Percentiles rank a stretch among this genome's conserved stretches.
Conservation (phyloP, 73 alveolate species). For the Paramecium sexaurelia region DNA sequence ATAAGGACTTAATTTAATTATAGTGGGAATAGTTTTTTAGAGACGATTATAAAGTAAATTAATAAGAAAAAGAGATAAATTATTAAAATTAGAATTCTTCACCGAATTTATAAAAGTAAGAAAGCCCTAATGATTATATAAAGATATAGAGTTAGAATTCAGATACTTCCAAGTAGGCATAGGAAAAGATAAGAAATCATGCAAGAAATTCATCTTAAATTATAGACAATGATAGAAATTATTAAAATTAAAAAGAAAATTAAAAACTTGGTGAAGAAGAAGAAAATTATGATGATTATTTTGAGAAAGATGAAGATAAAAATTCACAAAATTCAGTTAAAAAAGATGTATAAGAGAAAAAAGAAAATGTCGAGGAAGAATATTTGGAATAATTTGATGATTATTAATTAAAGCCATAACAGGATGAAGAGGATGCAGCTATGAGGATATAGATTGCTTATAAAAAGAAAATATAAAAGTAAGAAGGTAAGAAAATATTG, state of each 20-base stretch:
- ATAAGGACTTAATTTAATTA: background rate
- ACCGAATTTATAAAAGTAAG: background rate
- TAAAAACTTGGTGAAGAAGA: background rate
- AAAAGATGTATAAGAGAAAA: background rate
- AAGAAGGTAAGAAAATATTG: slow-evolving; percentile 1
- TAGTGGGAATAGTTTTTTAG: background rate
- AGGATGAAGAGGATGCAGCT: slow-evolving; percentile 2
- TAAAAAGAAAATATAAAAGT: background rate
- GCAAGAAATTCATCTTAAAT: background rate
- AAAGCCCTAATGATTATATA: background rate
- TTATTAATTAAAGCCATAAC: background rate
- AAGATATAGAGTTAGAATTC: background rate
- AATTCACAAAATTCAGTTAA: background rate
- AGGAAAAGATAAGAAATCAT: background rate
- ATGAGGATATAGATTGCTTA: background rate
- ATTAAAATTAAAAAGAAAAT: background rate
- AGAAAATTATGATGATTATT: background rate
- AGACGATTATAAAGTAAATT: background rate
- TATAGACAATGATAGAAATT: background rate
- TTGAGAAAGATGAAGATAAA: background rate
- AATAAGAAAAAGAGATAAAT: background rate
- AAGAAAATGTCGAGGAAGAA: background rate
- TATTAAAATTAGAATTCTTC: background rate
- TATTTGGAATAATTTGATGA: background rate
- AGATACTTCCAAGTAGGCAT: background rate